Evolutionary conservation across 768 basidiomycete species (phyloP).

Genomic region (Suillus bovinus): DNA sequence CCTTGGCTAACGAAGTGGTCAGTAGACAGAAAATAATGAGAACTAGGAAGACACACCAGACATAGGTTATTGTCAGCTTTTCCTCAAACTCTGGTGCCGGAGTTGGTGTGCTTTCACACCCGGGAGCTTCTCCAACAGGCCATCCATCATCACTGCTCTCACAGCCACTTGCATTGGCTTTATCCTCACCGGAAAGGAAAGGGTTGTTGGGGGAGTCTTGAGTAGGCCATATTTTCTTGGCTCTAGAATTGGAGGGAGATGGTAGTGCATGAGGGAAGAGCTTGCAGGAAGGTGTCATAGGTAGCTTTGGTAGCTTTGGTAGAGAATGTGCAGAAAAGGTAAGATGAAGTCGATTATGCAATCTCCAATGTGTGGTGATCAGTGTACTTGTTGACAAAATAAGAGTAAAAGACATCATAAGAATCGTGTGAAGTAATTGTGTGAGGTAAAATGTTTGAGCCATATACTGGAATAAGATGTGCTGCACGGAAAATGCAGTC

Average conservation of each 20-base stretch:
- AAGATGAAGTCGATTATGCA: not conserved
- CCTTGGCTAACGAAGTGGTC: too few relatives aligned
- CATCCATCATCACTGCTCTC: conserved; percentile 37
- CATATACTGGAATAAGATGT: conserved; percentile 11
- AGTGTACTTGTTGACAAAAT: conserved; percentile 11
- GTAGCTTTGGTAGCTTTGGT: conserved; percentile 12
- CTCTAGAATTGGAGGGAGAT: conserved; percentile 36
- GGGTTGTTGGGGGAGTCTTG: conserved; percentile 77
- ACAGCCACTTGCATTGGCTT: conserved; percentile 25
- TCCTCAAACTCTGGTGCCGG: too few relatives aligned
- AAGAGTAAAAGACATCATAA: conserved; percentile 4
- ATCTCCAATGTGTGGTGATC: not conserved
- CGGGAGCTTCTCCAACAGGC: conserved; percentile 32
- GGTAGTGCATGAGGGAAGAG: conserved; percentile 22
- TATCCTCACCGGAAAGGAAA: conserved; percentile 50
- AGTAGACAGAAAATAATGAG: too few relatives aligned
- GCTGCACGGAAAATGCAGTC: conserved; percentile 8
- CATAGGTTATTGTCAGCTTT: too few relatives aligned
- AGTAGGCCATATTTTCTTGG: too few relatives aligned
- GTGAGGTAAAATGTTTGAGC: not conserved
- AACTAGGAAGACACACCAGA: too few relatives aligned
- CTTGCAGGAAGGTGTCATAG: conserved; percentile 25
- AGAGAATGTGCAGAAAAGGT: conserved; percentile 9
- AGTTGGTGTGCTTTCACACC: too few relatives aligned
- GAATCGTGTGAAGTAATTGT: not conserved